A percentile compares a stretch with the other conserved stretches of the same genome.
These are phyloP conservation scores for Trypanosomatidae sp. DNA, from an alignment of 208 protist genomes.

Conservation along the genomic window DNA sequence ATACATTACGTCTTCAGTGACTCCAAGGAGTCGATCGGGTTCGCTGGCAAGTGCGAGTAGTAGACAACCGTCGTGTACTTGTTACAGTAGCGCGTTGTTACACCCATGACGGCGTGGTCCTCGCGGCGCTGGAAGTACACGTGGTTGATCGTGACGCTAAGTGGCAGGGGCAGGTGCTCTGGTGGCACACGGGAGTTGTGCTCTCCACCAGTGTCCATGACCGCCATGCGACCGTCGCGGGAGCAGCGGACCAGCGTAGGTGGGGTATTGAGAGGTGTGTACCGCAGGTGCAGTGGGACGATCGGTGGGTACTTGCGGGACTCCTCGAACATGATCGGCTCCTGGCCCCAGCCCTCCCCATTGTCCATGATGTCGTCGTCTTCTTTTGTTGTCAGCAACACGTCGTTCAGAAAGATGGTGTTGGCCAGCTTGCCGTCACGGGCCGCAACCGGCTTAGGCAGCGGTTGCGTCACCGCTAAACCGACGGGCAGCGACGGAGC, in stretches of 20 bases:
- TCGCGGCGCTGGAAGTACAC: slow-evolving; percentile 92
- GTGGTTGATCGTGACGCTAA: slow-evolving; percentile 92
- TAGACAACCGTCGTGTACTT: slow-evolving; percentile 92
- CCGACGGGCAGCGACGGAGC: neutral
- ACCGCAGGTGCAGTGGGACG: slow-evolving; percentile 88
- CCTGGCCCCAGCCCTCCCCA: slow-evolving; percentile 79
- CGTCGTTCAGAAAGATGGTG: slow-evolving; percentile 70
- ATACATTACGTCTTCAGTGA: slow-evolving; percentile 12
- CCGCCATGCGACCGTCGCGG: slow-evolving; percentile 51
- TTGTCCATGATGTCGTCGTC: slow-evolving; percentile 86
- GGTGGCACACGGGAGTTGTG: slow-evolving; percentile 34
- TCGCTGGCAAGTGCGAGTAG: slow-evolving; percentile 60
- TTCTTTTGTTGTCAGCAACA: slow-evolving; percentile 65
- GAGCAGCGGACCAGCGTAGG: slow-evolving; percentile 82
- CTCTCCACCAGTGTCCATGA: slow-evolving; percentile 42
- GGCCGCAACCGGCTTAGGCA: slow-evolving; percentile 33
- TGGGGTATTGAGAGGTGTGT: slow-evolving; percentile 92
- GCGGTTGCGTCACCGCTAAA: slow-evolving; percentile 20
- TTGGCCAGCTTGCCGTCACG: slow-evolving; percentile 64
- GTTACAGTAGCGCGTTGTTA: slow-evolving; percentile 89
- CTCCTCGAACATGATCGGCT: slow-evolving; percentile 83
- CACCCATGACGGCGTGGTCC: slow-evolving; percentile 84
- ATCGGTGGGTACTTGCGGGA: slow-evolving; percentile 88
- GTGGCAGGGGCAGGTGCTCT: slow-evolving; percentile 84
- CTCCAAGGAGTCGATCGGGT: slow-evolving; percentile 24